These are phyloP conservation scores for Coffea humblotiana DNA, from an alignment of 305 asterid species.

Conservation along the genomic window DNA sequence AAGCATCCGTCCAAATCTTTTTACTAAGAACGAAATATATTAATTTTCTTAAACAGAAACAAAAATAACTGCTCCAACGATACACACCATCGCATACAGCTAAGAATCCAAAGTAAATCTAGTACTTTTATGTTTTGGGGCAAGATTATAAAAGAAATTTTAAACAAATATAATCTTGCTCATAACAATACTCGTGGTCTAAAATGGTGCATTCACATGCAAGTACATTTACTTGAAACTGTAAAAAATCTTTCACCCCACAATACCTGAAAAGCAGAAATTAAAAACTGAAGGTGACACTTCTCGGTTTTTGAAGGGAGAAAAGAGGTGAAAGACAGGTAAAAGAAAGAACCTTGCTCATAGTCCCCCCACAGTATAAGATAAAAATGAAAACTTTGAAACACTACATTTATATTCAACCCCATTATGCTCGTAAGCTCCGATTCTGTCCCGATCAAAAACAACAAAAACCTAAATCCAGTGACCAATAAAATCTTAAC, in stretches of 20 bases:
- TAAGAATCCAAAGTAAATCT: background rate
- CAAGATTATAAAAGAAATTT: too few species aligned
- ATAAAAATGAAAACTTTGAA: conserved; percentile 5
- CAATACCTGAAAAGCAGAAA: background rate
- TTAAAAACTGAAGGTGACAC: background rate
- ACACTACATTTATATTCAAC: background rate
- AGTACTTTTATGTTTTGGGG: background rate
- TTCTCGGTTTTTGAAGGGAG: background rate
- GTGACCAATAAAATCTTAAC: background rate
- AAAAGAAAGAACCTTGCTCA: background rate
- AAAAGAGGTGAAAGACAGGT: background rate
- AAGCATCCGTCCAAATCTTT: background rate
- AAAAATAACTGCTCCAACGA: background rate
- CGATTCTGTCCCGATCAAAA: conserved; percentile 3
- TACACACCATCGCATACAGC: background rate
- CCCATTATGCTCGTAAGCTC: background rate
- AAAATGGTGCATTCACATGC: background rate
- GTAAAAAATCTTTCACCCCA: background rate
- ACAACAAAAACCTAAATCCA: background rate
- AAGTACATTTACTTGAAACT: background rate
- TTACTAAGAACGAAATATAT: background rate
- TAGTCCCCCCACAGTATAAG: background rate
- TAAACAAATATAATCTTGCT: too few species aligned
- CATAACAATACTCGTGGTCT: background rate
- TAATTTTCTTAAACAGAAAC: background rate